phyloP scores from a whole-genome alignment of 2,329 filamentous ascomycete species.

The Neonectria hederae region DNA sequence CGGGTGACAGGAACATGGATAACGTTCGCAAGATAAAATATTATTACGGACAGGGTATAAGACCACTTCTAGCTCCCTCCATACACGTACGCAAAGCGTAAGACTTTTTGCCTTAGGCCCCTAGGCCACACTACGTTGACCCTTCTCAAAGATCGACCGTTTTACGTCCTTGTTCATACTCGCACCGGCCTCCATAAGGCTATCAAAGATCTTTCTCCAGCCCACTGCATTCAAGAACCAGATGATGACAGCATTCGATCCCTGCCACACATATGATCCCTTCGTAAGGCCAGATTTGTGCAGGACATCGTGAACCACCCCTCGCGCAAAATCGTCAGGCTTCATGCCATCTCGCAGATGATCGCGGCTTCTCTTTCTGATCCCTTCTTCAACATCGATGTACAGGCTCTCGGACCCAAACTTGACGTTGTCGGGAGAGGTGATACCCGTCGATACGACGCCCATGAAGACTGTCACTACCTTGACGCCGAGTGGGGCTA shows the following conservation, averaged over 20 bases:
- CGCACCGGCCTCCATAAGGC: neutral
- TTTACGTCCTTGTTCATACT: neutral
- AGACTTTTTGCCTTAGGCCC: too few species aligned
- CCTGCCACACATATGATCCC: slow-evolving; percentile 16
- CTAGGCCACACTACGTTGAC: neutral
- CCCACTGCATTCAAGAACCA: slow-evolving; percentile 19
- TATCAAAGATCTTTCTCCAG: slow-evolving; percentile 20
- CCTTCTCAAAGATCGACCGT: neutral
- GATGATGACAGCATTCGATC: slow-evolving; percentile 2
- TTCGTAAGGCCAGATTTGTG: slow-evolving; percentile 3
- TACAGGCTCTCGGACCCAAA: slow-evolving; percentile 18
- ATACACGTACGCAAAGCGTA: too few species aligned
- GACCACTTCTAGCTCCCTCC: too few species aligned
- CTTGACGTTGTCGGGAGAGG: slow-evolving; percentile 8
- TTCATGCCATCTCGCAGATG: slow-evolving; percentile 15
- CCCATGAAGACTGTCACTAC: slow-evolving; percentile 26
- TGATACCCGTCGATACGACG: slow-evolving; percentile 16
- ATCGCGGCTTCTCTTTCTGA: slow-evolving; percentile 4
- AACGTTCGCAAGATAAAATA: too few species aligned
- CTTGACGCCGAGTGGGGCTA: slow-evolving; percentile 18
- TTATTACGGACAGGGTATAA: too few species aligned
- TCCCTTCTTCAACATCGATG: slow-evolving; percentile 1
- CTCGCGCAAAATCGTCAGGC: slow-evolving; percentile 10
- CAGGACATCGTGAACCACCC: slow-evolving; percentile 2
- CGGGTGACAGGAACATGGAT: too few species aligned